Evolutionary conservation across 169 alveolate genomes (phyloP).

Genomic region (Cryptosporidium canis): DNA sequence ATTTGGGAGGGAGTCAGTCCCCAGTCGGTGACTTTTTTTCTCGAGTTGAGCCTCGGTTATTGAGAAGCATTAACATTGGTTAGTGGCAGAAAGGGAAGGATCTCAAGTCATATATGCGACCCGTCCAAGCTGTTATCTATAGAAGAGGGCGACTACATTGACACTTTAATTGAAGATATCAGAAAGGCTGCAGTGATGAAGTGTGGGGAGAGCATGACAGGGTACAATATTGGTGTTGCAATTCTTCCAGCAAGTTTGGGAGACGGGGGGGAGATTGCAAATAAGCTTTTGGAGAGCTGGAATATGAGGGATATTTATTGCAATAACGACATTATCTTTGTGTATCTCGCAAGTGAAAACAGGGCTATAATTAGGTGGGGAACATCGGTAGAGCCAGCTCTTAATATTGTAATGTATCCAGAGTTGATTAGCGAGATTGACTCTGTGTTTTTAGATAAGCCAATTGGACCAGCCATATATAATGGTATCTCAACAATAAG

Average conservation of each 20-base stretch:
- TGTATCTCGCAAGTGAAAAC: conserved; percentile 52
- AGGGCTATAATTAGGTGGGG: conserved; percentile 66
- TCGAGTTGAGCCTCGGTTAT: background rate
- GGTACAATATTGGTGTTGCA: conserved; percentile 58
- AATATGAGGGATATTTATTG: conserved; percentile 19
- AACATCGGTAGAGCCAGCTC: conserved; percentile 56
- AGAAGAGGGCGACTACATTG: conserved; percentile 69
- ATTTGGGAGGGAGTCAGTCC: background rate
- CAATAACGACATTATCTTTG: conserved; percentile 26
- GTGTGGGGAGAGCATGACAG: conserved; percentile 35
- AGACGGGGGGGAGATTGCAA: conserved; percentile 47
- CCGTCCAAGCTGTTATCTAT: conserved; percentile 20
- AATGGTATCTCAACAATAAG: conserved; percentile 61
- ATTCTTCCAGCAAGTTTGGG: conserved; percentile 38
- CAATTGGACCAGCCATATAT: conserved; percentile 46
- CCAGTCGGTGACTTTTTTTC: background rate
- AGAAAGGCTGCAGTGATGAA: background rate
- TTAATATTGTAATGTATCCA: conserved; percentile 67
- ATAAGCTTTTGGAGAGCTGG: conserved; percentile 42
- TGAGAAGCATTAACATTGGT: background rate
- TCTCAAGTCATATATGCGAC: conserved; percentile 25
- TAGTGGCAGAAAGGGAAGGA: conserved; percentile 59
- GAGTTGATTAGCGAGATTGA: conserved; percentile 65
- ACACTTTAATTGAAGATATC: conserved; percentile 44
- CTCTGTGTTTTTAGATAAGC: conserved; percentile 26